Evolutionary conservation across 345 rosid species (phyloP), one percentile per base, ranked within the genome.

Genomic region (Populus pruinosa): DNA sequence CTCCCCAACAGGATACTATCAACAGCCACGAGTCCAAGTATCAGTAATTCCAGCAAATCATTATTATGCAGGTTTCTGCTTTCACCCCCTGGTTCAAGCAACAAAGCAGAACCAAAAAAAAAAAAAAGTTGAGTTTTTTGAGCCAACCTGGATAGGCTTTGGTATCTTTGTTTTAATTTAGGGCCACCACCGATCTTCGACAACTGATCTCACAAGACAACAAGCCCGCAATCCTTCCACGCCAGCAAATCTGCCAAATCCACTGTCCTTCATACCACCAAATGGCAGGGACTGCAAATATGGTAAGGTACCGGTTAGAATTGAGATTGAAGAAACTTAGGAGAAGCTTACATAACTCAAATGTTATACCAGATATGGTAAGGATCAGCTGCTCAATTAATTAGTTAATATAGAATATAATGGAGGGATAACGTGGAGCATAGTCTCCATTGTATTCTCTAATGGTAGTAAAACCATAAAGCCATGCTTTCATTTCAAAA

Each of bases 121-220:
- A 50, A 25, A 25, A 25, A 25, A 25, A 25, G 25, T 25, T 25
- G 56, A 18, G 50, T 43, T 50, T 25, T 33, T 53, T 62, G 49
- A 70, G 74, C 83, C 76, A 74, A 90, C 99, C 99, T 90, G 96
- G 76, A 96, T 92, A 49, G 97, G 98, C 83, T 91, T 93, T 67
- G 98, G 97, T 64, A 96, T 96, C 82, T 80, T 85, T 47, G 99
- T 96, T 87, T 92, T 93, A 78, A 96, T 79, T 68, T 82, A 91
- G 2, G 99, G 99, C 99, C 99, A 93, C 90, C 90, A 93, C 43
- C 98, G 89, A 83, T 96, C 99, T 84, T 96, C 98, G 4, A 92
- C 98, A 35, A 96, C 97, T 3, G 98, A 88, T 84, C 93, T 96
- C 72, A 92, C 94, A 20, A 96, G 94, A 79, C 99, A 96, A 85